Evolutionary conservation across 768 basidiomycete genomes (phyloP).

Genomic region (Kwoniella mangroviensis): DNA sequence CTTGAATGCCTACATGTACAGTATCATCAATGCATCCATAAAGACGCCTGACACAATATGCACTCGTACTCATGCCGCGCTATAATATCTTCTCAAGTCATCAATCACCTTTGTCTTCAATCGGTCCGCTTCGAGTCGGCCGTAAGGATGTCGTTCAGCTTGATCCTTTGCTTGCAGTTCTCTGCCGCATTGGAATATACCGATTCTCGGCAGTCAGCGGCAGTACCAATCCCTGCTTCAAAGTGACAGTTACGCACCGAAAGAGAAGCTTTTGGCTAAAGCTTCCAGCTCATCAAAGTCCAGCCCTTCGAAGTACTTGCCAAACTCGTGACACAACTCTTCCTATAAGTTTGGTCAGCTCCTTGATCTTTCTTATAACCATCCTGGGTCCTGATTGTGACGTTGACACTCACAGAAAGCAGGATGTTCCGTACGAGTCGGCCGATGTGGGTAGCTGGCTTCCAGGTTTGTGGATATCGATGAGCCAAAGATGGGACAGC

Average conservation of each 20-base stretch:
- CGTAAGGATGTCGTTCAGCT: conserved; percentile 62
- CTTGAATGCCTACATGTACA: too few relatives aligned
- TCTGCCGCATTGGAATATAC: neutral
- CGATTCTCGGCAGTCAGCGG: too few relatives aligned
- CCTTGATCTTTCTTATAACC: conserved; percentile 48
- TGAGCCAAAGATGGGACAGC: conserved; percentile 62
- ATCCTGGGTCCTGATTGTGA: too few relatives aligned
- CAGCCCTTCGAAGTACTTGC: conserved; percentile 59
- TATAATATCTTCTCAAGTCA: too few relatives aligned
- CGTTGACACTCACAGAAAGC: conserved; percentile 65
- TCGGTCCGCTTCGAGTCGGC: conserved; percentile 24
- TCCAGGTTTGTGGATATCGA: conserved; percentile 61
- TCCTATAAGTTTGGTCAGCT: conserved; percentile 34
- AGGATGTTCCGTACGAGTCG: conserved; percentile 72
- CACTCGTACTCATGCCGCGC: too few relatives aligned
- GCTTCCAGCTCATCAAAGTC: conserved; percentile 65
- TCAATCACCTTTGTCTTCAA: too few relatives aligned
- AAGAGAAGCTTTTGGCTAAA: conserved; percentile 73
- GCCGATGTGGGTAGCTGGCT: conserved; percentile 44
- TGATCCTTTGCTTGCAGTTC: conserved; percentile 72
- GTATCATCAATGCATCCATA: too few relatives aligned
- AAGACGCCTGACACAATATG: too few relatives aligned
- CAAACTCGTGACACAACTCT: conserved; percentile 40
- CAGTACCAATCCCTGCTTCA: too few relatives aligned
- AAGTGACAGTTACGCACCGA: conserved; percentile 46